Conservation (phyloP, 805 yeast species). For the Metschnikowia hibisci region DNA sequence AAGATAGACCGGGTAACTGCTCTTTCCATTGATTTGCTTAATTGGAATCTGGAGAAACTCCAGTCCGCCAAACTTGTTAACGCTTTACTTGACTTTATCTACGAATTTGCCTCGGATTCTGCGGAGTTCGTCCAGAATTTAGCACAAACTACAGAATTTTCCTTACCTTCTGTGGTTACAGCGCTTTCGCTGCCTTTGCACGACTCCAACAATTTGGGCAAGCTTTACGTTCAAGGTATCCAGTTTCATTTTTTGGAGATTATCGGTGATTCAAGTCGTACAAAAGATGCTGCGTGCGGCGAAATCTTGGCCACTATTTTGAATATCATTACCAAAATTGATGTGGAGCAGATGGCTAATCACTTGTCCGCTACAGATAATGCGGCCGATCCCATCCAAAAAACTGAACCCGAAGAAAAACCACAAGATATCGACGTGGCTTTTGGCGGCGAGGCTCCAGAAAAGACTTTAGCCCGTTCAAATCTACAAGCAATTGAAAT, state of each 20-base stretch:
- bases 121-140: constrained; percentile 44
- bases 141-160: constrained; percentile 14
- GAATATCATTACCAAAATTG: constrained; percentile 24
- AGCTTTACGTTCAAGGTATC: constrained; percentile 39
- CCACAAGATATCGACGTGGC: constrained; percentile 23
- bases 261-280: constrained; percentile 11
- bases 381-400: constrained; percentile 33
- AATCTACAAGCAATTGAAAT: constrained; percentile 64
- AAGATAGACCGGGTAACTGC: constrained; percentile 36
- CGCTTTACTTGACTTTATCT: constrained; percentile 52
- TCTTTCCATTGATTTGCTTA: constrained; percentile 36
- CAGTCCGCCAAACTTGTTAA: constrained; percentile 43
- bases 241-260: constrained; percentile 41
- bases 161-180: constrained; percentile 17
- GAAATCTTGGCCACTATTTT: constrained; percentile 23
- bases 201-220: constrained; percentile 25
- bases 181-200: constrained; percentile 17
- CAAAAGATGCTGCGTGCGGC: constrained; percentile 20
- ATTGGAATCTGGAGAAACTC: constrained; percentile 32
- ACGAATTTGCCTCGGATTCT: constrained; percentile 60
- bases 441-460: constrained; percentile 27
- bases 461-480: constrained; percentile 44
- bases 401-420: constrained; percentile 14
- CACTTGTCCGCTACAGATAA: constrained; percentile 25
- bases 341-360: constrained; percentile 18